A percentile compares a stretch with the other conserved stretches of the same genome.
Conservation (phyloP, 2,329 filamentous ascomycete species). For the Trematosphaeria pertusa region DNA sequence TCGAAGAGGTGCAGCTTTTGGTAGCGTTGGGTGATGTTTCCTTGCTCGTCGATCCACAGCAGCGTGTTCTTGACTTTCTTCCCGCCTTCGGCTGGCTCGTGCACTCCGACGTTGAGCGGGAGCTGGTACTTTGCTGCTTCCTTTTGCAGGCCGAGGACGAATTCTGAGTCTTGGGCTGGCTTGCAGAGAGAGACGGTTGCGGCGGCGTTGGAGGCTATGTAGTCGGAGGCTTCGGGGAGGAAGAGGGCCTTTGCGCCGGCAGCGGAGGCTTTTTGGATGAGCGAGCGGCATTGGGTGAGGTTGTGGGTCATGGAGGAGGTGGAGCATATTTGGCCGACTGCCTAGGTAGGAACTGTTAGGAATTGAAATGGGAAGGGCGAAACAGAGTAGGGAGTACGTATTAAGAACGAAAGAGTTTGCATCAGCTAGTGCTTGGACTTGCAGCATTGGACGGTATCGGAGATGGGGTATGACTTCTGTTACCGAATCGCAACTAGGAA, state of each 20-base stretch:
- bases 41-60: slow-evolving; percentile 70
- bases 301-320: slow-evolving; percentile 80
- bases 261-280: slow-evolving; percentile 75
- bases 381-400: not conserved
- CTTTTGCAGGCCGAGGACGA: slow-evolving; percentile 76
- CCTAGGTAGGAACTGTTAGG: slow-evolving; percentile 57
- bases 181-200: slow-evolving; percentile 75
- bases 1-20: slow-evolving; percentile 95
- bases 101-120: slow-evolving; percentile 85
- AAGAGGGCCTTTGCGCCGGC: slow-evolving; percentile 87
- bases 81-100: slow-evolving; percentile 57
- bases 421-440: too few species aligned
- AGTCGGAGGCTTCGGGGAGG: slow-evolving; percentile 90
- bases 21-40: slow-evolving; percentile 69
- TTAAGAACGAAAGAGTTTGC: too few species aligned
- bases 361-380: not conserved
- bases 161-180: slow-evolving; percentile 70
- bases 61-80: slow-evolving; percentile 68
- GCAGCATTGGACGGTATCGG: too few species aligned
- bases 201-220: slow-evolving; percentile 73
- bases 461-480: too few species aligned
- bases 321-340: slow-evolving; percentile 88
- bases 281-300: slow-evolving; percentile 74
- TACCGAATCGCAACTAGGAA: too few species aligned
- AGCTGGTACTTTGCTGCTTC: slow-evolving; percentile 70